phyloP scores from a whole-genome alignment of 331 rosid species.

The Malus hybrid region DNA sequence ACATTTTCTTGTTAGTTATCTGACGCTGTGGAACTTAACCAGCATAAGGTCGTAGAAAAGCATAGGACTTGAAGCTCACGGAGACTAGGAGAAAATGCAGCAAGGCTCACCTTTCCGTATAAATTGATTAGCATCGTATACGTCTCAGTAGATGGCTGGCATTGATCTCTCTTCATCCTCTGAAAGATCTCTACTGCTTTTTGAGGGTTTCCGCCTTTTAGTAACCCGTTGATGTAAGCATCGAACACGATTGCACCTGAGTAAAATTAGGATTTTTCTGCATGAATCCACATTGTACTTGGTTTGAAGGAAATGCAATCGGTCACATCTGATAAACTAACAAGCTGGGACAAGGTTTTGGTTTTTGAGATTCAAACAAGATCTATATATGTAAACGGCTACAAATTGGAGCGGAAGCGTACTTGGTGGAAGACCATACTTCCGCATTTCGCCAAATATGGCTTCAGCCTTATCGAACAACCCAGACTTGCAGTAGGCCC shows the following conservation, averaged over 20 bases:
- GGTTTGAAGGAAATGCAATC: not conserved
- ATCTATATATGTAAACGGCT: not conserved
- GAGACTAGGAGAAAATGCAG: not conserved
- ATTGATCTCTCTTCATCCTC: constrained; percentile 75
- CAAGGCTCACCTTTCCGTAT: constrained; percentile 65
- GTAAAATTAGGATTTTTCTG: constrained; percentile 1
- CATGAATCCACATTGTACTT: constrained; percentile 8
- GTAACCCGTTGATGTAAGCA: constrained; percentile 79
- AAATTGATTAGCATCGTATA: constrained; percentile 77
- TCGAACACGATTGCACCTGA: constrained; percentile 75
- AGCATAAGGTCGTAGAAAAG: not conserved
- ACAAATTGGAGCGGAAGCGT: constrained; percentile 23
- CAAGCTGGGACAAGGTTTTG: not conserved
- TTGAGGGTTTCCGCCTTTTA: constrained; percentile 57
- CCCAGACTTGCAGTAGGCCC: constrained; percentile 76
- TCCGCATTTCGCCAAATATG: constrained; percentile 72
- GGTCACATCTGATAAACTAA: not conserved
- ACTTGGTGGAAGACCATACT: constrained; percentile 67
- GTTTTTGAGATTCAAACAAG: not conserved
- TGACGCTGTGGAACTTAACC: not conserved
- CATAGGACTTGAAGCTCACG: not conserved
- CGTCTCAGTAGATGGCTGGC: constrained; percentile 65
- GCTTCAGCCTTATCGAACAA: constrained; percentile 74
- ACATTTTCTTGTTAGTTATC: not conserved
- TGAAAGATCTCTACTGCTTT: constrained; percentile 77